Evolutionary conservation across 176 grass and related monocot genomes (phyloP).

Genomic region (Typha latifolia): DNA sequence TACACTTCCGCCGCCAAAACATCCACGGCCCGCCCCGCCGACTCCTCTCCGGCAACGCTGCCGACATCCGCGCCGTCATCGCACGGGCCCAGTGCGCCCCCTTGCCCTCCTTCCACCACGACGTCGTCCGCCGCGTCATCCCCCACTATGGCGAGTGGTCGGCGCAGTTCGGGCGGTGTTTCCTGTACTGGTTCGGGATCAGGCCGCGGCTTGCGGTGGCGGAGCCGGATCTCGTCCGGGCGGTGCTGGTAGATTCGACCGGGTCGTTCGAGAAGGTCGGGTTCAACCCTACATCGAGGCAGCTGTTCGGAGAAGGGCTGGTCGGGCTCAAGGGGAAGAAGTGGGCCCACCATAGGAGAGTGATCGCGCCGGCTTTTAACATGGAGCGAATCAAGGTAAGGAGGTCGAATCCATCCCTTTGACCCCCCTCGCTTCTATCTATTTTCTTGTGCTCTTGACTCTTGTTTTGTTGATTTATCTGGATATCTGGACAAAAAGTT

Average conservation of each 20-base stretch:
- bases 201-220: slow-evolving; percentile 41
- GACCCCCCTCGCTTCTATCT: background rate
- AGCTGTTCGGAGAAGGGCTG: slow-evolving; percentile 53
- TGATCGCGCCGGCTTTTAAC: slow-evolving; percentile 68
- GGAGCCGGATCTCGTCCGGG: slow-evolving; percentile 41
- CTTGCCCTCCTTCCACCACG: slow-evolving; percentile 42
- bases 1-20: slow-evolving; percentile 38
- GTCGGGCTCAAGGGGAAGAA: slow-evolving; percentile 37
- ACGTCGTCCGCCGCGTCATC: slow-evolving; percentile 37
- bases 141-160: slow-evolving; percentile 49
- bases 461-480: too few relatives aligned
- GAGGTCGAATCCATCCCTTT: too few relatives aligned
- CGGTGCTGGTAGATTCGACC: slow-evolving; percentile 40
- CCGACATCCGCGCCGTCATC: slow-evolving; percentile 23
- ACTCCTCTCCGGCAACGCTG: slow-evolving; percentile 43
- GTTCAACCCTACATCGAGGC: slow-evolving; percentile 40
- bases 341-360: slow-evolving; percentile 57
- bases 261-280: slow-evolving; percentile 32
- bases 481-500: too few relatives aligned
- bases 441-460: background rate
- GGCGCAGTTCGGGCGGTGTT: slow-evolving; percentile 39
- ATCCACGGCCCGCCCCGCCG: slow-evolving; percentile 32
- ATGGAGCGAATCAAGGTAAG: slow-evolving; percentile 71
- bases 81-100: slow-evolving; percentile 27
- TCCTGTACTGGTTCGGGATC: slow-evolving; percentile 61